Base-by-base conservation (phyloP, 2,329 filamentous ascomycete genomes). In the Hypoxylon sp. region DNA sequence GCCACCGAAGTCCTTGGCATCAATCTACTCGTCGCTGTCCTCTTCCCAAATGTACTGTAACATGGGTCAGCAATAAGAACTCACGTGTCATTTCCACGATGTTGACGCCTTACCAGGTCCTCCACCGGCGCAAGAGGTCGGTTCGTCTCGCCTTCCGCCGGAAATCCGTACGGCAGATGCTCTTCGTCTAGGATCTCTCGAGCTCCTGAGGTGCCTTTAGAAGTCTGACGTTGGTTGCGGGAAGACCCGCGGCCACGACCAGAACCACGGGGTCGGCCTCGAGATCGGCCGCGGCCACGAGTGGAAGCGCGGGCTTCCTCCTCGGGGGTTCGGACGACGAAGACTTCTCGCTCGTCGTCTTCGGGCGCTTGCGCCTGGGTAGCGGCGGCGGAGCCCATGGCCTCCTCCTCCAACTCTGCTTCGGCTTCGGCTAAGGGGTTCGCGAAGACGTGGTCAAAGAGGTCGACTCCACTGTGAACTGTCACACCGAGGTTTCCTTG, bases 141-240 rank as follows among this genome's bases (percentile, higher is more conserved):
- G 17, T 35, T n/a, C 5, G 5, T 8, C 17, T 56, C 17, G 17
- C 54, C 54, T 11, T 56, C 39, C 2, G n/a, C 24, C 19, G 44
- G 29, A 29, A 66, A 48, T 6, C 63, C 65, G 56, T 68, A 68
- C 2, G 65, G 65, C 8, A 52, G 44, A 5, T 55, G 60, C 4
- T 68, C 61, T 1, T 48, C 26, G 5, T 11, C 10, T 3, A 14
- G 11, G n/a, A 22, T 39, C 35, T 19, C n/a, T 8, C 26, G 14
- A 19, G 56, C 44, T 24, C 9, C 37, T 31, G n/a, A 6, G 44
- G 26, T 24, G 11, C 4, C n/a, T 13, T 11, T 13, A 22, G 26
- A 6, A 19, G 3, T 10, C 17, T 5, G n/a, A 31, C 5, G 6
- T n/a, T 17, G 22, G 33, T 8, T n/a, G 24, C n/a, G 39, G 13